Percentiles rank a stretch among this genome's conserved stretches.
These are phyloP conservation scores for Hypoxylon lenormandii DNA, from an alignment of 495 filamentous ascomycete genomes.

Conservation along the genomic window DNA sequence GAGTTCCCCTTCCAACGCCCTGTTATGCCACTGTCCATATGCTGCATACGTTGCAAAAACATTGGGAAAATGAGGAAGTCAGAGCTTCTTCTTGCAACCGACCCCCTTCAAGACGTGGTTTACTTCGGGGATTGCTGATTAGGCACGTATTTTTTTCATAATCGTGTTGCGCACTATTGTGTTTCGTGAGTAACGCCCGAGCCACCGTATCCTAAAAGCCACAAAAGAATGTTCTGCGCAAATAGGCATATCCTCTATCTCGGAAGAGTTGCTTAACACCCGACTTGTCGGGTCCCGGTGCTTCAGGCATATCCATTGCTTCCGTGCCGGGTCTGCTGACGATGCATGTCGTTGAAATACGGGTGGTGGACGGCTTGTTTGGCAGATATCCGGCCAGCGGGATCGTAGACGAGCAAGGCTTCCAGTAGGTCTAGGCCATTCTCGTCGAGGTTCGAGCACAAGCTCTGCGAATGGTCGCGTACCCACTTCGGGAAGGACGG, in stretches of 20 bases:
- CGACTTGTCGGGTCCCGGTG: background rate
- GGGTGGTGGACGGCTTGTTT: slow-evolving; percentile 94
- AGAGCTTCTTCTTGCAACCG: slow-evolving; percentile 16
- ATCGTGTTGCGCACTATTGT: slow-evolving; percentile 21
- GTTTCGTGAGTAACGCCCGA: slow-evolving; percentile 14
- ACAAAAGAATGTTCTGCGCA: slow-evolving; percentile 25
- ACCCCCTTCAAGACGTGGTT: slow-evolving; percentile 21
- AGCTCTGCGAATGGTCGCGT: slow-evolving; percentile 70
- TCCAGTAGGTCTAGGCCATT: slow-evolving; percentile 90
- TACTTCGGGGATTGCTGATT: slow-evolving; percentile 21
- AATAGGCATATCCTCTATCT: slow-evolving; percentile 31
- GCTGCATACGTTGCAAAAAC: slow-evolving; percentile 41
- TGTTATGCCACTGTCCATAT: slow-evolving; percentile 37
- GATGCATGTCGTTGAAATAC: slow-evolving; percentile 81
- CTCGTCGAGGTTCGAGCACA: slow-evolving; percentile 72
- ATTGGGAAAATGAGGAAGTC: slow-evolving; percentile 32
- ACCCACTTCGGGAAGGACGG: slow-evolving; percentile 95
- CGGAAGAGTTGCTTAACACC: slow-evolving; percentile 7
- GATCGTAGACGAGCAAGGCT: slow-evolving; percentile 91
- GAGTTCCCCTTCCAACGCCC: slow-evolving; percentile 36
- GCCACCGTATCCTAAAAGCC: slow-evolving; percentile 39
- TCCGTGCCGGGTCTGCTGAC: slow-evolving; percentile 53
- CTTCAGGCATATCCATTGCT: slow-evolving; percentile 56
- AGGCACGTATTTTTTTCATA: slow-evolving; percentile 9
- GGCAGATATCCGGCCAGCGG: slow-evolving; percentile 89